These are phyloP conservation scores for Luzula sylvatica DNA, from an alignment of 176 grass and related monocot genomes.

Conservation along the genomic window DNA sequence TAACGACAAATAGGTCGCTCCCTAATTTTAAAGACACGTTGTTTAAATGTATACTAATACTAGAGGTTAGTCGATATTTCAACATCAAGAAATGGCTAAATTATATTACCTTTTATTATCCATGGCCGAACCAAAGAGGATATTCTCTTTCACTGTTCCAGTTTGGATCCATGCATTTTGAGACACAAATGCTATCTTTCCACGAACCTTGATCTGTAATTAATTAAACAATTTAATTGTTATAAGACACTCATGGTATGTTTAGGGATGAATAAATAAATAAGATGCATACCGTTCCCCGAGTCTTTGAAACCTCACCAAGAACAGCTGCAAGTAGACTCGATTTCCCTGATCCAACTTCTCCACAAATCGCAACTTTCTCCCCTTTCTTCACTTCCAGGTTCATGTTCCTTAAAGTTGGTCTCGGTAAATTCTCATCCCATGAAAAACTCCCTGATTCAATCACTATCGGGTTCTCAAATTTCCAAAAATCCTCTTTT, in stretches of 20 bases:
- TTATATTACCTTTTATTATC: conserved; percentile 31
- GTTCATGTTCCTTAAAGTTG: conserved; percentile 59
- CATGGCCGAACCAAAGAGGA: conserved; percentile 69
- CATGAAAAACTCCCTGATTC: conserved; percentile 69
- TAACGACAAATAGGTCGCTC: too few relatives aligned
- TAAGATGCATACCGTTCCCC: conserved; percentile 48
- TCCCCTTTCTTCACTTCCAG: conserved; percentile 51
- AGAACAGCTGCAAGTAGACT: conserved; percentile 75
- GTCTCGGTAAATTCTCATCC: conserved; percentile 46
- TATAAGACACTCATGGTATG: neutral
- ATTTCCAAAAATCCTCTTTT: conserved; percentile 12
- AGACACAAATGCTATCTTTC: conserved; percentile 73
- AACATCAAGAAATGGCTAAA: neutral
- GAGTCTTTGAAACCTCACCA: conserved; percentile 55
- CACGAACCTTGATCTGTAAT: conserved; percentile 67
- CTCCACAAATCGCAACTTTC: conserved; percentile 88
- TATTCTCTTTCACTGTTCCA: conserved; percentile 81
- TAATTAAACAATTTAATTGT: conserved; percentile 4
- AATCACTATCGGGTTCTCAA: conserved; percentile 35
- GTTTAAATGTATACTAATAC: neutral
- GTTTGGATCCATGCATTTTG: conserved; percentile 96
- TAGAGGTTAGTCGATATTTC: neutral
- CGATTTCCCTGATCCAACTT: conserved; percentile 93
- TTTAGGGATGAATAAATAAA: neutral
- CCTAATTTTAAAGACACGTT: too few relatives aligned